phyloP scores from a whole-genome alignment of 176 grass and related monocot species.

The Musa acuminata region DNA sequence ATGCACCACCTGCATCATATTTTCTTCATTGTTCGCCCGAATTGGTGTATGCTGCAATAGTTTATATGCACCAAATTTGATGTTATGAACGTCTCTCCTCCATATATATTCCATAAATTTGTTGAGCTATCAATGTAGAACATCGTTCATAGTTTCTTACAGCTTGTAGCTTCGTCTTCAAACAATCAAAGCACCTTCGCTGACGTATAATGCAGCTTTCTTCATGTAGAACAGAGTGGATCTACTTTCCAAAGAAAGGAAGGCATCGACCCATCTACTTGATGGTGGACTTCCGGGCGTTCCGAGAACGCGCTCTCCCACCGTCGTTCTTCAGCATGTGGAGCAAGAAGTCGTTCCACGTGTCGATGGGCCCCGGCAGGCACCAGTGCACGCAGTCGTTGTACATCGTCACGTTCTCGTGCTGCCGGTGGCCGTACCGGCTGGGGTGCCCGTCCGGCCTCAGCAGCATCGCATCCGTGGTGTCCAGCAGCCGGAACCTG shows the following conservation, averaged over 20 bases:
- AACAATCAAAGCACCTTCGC: too few species aligned
- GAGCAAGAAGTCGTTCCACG: constrained; percentile 53
- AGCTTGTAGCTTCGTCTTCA: too few species aligned
- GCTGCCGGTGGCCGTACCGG: neutral
- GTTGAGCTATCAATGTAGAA: too few species aligned
- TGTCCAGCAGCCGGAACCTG: constrained; percentile 4
- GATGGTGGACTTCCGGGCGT: neutral
- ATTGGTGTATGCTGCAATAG: too few species aligned
- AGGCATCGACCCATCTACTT: neutral
- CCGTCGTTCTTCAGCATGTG: constrained; percentile 23
- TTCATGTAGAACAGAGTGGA: too few species aligned
- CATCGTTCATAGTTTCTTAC: too few species aligned
- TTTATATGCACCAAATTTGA: too few species aligned
- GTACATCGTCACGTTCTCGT: constrained; percentile 28
- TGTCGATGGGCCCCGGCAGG: constrained; percentile 52
- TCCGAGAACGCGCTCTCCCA: neutral
- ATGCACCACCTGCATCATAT: too few species aligned
- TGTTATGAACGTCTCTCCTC: too few species aligned
- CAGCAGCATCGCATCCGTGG: constrained; percentile 7
- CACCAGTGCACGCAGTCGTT: constrained; percentile 81
- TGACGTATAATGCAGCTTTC: too few species aligned
- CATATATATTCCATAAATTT: too few species aligned
- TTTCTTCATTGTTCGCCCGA: too few species aligned
- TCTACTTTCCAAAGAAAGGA: neutral
- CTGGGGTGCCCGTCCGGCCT: constrained; percentile 15